Percentiles rank a stretch among this genome's conserved stretches.
phyloP scores from a whole-genome alignment of 768 basidiomycete species.

The Agaricus bisporus region DNA sequence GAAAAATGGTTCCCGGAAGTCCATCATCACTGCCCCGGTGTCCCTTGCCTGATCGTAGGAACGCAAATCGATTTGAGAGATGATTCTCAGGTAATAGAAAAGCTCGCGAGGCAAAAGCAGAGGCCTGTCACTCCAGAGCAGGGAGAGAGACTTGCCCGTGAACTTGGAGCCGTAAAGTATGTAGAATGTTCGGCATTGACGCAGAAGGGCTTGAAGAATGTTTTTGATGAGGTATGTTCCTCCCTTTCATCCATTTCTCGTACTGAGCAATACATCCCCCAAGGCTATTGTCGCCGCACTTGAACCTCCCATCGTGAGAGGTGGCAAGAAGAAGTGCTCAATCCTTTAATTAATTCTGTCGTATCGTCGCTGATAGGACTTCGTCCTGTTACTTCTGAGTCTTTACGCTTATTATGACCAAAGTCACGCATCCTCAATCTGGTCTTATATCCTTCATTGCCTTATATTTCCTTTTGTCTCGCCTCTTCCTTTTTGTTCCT shows the following conservation, averaged over 20 bases:
- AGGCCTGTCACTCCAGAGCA: slow-evolving; percentile 81
- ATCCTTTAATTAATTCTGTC: slow-evolving; percentile 54
- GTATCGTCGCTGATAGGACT: slow-evolving; percentile 16
- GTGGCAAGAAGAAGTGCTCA: slow-evolving; percentile 72
- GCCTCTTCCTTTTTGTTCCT: slow-evolving; percentile 20
- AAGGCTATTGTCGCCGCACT: slow-evolving; percentile 98
- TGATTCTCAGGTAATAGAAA: slow-evolving; percentile 89
- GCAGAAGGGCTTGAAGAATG: slow-evolving; percentile 99
- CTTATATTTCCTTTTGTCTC: slow-evolving; percentile 19
- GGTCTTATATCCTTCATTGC: slow-evolving; percentile 40
- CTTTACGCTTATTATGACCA: slow-evolving; percentile 27
- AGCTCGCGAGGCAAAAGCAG: slow-evolving; percentile 95
- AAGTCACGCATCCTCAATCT: slow-evolving; percentile 35
- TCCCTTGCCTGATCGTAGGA: slow-evolving; percentile 98
- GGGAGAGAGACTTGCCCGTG: slow-evolving; percentile 93
- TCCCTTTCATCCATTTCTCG: background rate
- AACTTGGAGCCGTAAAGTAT: slow-evolving; percentile 97
- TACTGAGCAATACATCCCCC: slow-evolving; percentile 6
- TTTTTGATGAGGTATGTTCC: slow-evolving; percentile 91
- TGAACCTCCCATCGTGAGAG: slow-evolving; percentile 91
- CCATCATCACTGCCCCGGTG: slow-evolving; percentile 98
- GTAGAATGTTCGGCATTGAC: slow-evolving; percentile 99
- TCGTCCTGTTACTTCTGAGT: slow-evolving; percentile 17
- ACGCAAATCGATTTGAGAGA: slow-evolving; percentile 97
- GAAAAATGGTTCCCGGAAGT: slow-evolving; percentile 99